These are phyloP conservation scores for Silene vulgaris DNA, from an alignment of 179 eudicot species.

Conservation along the genomic window DNA sequence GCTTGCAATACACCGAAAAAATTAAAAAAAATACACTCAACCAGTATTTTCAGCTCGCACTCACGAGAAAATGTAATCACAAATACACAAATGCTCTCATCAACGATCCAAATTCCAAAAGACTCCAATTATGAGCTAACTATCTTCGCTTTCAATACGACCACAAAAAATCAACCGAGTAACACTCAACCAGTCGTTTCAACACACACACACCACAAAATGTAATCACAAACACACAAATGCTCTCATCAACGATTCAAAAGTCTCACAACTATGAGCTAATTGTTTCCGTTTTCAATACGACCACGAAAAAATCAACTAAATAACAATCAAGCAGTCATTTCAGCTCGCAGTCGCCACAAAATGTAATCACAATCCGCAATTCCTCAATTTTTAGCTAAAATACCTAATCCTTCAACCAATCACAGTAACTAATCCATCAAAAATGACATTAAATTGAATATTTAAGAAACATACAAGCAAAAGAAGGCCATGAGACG, in stretches of 20 bases:
- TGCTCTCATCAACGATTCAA: neutral
- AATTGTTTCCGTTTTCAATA: neutral
- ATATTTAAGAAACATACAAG: conserved; percentile 39
- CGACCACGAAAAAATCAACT: neutral
- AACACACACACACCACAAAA: neutral
- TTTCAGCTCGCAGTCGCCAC: neutral
- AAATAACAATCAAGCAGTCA: neutral
- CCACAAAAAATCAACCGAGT: neutral
- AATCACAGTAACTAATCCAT: conserved; percentile 1
- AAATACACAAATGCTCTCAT: neutral
- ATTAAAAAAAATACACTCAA: neutral
- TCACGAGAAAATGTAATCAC: neutral
- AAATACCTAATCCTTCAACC: neutral
- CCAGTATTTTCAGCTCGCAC: neutral
- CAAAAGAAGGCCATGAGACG: conserved; percentile 69
- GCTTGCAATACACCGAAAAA: neutral
- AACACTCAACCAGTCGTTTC: neutral
- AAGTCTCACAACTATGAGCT: neutral
- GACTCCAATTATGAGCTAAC: neutral
- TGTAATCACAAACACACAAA: neutral
- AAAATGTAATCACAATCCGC: neutral
- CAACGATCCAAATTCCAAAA: neutral
- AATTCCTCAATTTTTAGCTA: neutral
- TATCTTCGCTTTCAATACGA: neutral
- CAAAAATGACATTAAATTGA: neutral